These are phyloP conservation scores for Meira nashicola DNA, from an alignment of 1,284 basidiomycete species.

Conservation along the genomic window DNA sequence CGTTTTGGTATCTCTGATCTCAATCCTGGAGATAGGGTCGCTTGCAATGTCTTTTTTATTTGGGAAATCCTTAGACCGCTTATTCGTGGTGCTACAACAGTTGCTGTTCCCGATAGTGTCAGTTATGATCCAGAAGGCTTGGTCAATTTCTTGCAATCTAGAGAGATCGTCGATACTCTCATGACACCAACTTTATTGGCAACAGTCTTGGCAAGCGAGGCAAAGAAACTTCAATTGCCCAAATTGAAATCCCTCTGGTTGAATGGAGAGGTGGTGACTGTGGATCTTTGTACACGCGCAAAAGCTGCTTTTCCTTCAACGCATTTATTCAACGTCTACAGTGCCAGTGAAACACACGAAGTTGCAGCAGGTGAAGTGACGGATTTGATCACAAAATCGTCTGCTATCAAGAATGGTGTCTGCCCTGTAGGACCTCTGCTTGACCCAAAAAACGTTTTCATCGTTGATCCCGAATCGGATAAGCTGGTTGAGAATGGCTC, in stretches of 20 bases:
- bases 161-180: slow-evolving; percentile 49
- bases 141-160: slow-evolving; percentile 33
- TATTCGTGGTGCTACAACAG: slow-evolving; percentile 45
- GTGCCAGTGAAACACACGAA: slow-evolving; percentile 52
- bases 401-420: slow-evolving; percentile 15
- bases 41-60: slow-evolving; percentile 52
- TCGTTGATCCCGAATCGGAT: slow-evolving; percentile 37
- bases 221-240: slow-evolving; percentile 26
- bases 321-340: slow-evolving; percentile 50
- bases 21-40: slow-evolving; percentile 40
- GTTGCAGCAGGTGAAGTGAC: slow-evolving; percentile 45
- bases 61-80: slow-evolving; percentile 52
- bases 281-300: slow-evolving; percentile 43
- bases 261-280: slow-evolving; percentile 52
- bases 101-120: slow-evolving; percentile 44
- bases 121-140: slow-evolving; percentile 49
- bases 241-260: slow-evolving; percentile 47
- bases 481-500: slow-evolving; percentile 31
- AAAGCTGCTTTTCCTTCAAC: slow-evolving; percentile 40
- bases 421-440: slow-evolving; percentile 49
- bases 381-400: slow-evolving; percentile 16
- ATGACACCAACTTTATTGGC: slow-evolving; percentile 51
- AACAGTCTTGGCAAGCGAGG: slow-evolving; percentile 36
- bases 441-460: slow-evolving; percentile 40
- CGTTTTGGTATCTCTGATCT: slow-evolving; percentile 46